A percentile compares a stretch with the other conserved stretches of the same genome.
These are phyloP conservation scores for Arachis stenosperma DNA, from an alignment of 306 rosid species.

Conservation along the genomic window DNA sequence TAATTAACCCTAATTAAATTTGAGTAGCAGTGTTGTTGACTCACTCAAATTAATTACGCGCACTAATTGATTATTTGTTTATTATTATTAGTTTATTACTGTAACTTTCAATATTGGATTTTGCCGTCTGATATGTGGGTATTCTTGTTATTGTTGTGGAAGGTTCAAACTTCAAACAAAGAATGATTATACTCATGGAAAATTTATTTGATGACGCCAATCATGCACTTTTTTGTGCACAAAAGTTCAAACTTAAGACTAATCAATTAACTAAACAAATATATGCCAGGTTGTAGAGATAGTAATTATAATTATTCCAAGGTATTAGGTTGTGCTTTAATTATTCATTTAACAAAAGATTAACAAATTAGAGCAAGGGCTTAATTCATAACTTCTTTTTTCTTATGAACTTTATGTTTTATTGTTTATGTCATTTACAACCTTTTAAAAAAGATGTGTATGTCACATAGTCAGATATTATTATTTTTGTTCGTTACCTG, in stretches of 20 bases:
- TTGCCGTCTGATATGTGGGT: not conserved
- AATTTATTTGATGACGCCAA: not conserved
- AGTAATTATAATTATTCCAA: no score
- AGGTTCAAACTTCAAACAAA: not conserved
- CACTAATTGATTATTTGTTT: not conserved
- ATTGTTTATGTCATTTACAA: not conserved
- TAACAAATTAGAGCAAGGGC: not conserved
- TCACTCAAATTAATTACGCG: no score
- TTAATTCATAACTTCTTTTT: not conserved
- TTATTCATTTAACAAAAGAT: not conserved
- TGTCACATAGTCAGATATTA: constrained; percentile 11
- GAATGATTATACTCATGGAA: constrained; percentile 7
- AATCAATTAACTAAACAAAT: not conserved
- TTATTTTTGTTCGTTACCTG: no score
- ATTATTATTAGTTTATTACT: not conserved
- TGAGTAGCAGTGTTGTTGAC: no score
- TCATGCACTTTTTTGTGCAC: constrained; percentile 13
- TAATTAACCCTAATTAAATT: no score
- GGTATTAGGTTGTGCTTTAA: not conserved
- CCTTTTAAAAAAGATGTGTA: constrained; percentile 20
- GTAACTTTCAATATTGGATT: not conserved
- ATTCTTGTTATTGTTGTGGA: not conserved
- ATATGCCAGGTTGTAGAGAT: not conserved
- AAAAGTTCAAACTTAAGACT: not conserved
- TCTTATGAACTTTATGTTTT: not conserved